Base-by-base conservation (phyloP, 2,329 filamentous ascomycete genomes). In the Tricladium varicosporioides region DNA sequence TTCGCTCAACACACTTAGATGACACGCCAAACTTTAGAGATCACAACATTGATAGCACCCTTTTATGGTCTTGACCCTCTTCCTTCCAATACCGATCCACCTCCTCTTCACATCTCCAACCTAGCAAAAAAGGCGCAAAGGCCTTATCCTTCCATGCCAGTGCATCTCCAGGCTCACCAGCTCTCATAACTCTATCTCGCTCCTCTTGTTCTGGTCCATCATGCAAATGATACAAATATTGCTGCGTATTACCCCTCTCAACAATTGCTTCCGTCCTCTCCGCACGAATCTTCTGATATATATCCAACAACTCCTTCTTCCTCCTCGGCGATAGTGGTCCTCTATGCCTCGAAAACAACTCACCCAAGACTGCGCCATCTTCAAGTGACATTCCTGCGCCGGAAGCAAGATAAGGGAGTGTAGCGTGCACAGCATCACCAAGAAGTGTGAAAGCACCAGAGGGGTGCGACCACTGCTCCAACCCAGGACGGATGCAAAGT, bases 391-490 rank as follows among this genome's bases (percentile, higher is more conserved):
- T 85, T 1, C 82, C 82, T 0, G 82, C 82, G 2, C 70, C 78
- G 5, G 72, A 76, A 1, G 82, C 81, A 0, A 85, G 73, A 65
- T 88, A 88, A 0, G 85, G 85, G 0, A 88, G 73, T 0, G 83
- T 87, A 0, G 85, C 83, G 60, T 88, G 84, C 1, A 83, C 82
- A 0, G 84, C 81, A 63, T 88, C 85, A 0, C 85, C 85, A 0
- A 87, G 73, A 65, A 87, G 76, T 0, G 81, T 80, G 63, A 85
- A 84, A 0, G 79, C 72, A 0, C 78, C 82, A 0, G 76, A 79
- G 0, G 77, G 70, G 60, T 86, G 78, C 0, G 76, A 80, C 84
- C 85, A 87, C 1, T 74, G 72, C n/a, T 77, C 75, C 40, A 84
- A 74, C 5, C 78, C 77, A 1, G 77, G 76, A 1, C 82, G 75